Base-by-base conservation (phyloP, 805 yeast species). In the Yarrowia yakushimensis region DNA sequence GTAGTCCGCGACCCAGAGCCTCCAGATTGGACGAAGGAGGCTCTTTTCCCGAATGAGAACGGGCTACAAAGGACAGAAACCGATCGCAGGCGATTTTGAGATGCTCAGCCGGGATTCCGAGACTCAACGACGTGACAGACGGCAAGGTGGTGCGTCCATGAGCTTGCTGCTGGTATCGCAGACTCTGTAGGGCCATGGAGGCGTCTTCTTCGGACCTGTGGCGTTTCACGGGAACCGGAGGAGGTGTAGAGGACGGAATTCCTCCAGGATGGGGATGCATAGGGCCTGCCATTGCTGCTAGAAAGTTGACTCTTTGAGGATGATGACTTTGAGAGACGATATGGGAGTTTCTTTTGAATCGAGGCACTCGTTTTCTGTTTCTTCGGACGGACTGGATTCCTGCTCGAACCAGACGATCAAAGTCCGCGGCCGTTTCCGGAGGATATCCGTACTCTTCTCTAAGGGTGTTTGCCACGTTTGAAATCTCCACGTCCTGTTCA, bases 341-440 rank as follows among this genome's bases (percentile, higher is more conserved):
- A 13, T 25, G 42, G 6, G 36, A 45, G 13, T 23, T 18, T 22
- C 63, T 9, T 22, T 57, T 52, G 52, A 42, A 52, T 23, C 61
- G 42, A 6, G 67, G 66, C 15, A 66, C 59, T 20, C 72, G 62
- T 46, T 69, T 69, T 64, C 96, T 80, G 72, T 93, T 93, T 67
- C 99, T 78, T 65, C 98, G 78, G 1, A 89, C 97, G 59, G 96
- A 86, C 74, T 93, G 99, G 27, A 93, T 86, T 0, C 97, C 98
- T 10, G 97, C 96, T 36, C 96, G 78, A 0, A 94, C 97, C 34
- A 93, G 79, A 72, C 87, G 88, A 73, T 91, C 96, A 71, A 93
- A 93, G 67, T 94, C 98, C 1, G 78, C 73, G 27, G 84, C 75
- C 13, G 83, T 79, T 6, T 79, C 80, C 1, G 74, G 74, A 1